These are phyloP conservation scores for Elaphomyces granulatus DNA, from an alignment of 495 filamentous ascomycete genomes.

Conservation along the genomic window DNA sequence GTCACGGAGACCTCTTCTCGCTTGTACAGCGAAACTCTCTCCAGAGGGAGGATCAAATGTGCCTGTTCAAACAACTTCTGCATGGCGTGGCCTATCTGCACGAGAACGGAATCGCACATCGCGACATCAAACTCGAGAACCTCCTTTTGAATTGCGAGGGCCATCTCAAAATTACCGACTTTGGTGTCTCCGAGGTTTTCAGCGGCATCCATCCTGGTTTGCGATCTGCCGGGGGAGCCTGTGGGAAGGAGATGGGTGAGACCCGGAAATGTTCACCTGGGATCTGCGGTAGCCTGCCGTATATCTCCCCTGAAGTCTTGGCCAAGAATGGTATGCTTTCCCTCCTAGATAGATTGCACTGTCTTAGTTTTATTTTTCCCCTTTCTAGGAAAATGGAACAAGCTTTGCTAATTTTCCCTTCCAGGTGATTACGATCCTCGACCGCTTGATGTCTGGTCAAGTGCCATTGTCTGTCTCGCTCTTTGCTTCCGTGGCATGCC, in stretches of 20 bases:
- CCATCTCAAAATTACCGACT: conserved; percentile 67
- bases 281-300: conserved; percentile 61
- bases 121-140: conserved; percentile 76
- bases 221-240: conserved; percentile 44
- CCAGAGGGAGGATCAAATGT: conserved; percentile 42
- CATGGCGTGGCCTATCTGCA: conserved; percentile 58
- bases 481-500: conserved; percentile 49
- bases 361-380: no score
- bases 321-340: conserved; percentile 37
- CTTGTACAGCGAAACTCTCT: conserved; percentile 53
- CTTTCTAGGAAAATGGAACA: not conserved
- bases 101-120: conserved; percentile 56
- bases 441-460: conserved; percentile 63
- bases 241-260: conserved; percentile 51
- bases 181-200: conserved; percentile 67
- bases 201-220: conserved; percentile 58
- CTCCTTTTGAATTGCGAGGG: conserved; percentile 53
- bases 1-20: conserved; percentile 54
- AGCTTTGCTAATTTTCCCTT: conserved; percentile 2
- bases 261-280: conserved; percentile 51
- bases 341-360: no score
- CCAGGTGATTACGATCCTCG: conserved; percentile 56
- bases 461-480: conserved; percentile 56
- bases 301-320: conserved; percentile 66
- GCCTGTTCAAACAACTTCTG: conserved; percentile 69